phyloP scores from a whole-genome alignment of 176 grass and related monocot genomes.

The Bolboschoenus planiculmis region DNA sequence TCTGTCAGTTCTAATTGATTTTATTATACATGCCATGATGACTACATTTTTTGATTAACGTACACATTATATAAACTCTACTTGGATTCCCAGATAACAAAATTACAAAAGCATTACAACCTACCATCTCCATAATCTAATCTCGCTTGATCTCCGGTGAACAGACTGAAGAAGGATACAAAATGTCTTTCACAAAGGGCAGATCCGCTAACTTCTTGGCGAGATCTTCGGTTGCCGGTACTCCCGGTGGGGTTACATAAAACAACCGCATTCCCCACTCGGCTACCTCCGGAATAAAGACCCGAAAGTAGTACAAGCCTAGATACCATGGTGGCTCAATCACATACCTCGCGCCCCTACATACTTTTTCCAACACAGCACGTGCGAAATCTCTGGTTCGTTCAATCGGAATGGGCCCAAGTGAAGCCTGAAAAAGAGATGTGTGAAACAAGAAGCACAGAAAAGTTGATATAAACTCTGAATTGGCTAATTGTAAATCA shows the following conservation, averaged over 20 bases:
- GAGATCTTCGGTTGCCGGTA: slow-evolving; percentile 24
- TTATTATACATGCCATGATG: neutral
- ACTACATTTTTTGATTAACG: neutral
- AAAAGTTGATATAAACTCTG: neutral
- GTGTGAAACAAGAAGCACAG: neutral
- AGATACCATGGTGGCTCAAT: slow-evolving; percentile 45
- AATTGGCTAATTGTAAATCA: neutral
- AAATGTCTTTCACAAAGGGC: slow-evolving; percentile 25
- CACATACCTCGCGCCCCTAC: slow-evolving; percentile 39
- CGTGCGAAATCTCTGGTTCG: slow-evolving; percentile 13
- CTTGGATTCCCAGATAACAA: neutral
- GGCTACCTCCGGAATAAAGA: slow-evolving; percentile 37
- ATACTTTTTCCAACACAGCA: slow-evolving; percentile 33
- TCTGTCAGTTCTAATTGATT: neutral
- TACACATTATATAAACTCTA: neutral
- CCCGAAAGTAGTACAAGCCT: slow-evolving; percentile 39
- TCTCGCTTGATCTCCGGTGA: slow-evolving; percentile 37
- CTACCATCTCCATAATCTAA: neutral
- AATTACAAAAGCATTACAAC: neutral
- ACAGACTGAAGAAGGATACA: slow-evolving; percentile 28
- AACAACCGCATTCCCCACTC: slow-evolving; percentile 39
- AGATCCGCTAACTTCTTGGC: slow-evolving; percentile 31
- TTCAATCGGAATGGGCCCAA: slow-evolving; percentile 32
- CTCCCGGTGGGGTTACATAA: neutral
- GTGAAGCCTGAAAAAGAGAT: slow-evolving; percentile 30